These are phyloP conservation scores for Saccharomyces hybrid DNA, from an alignment of 1,139 yeast species.

Conservation along the genomic window DNA sequence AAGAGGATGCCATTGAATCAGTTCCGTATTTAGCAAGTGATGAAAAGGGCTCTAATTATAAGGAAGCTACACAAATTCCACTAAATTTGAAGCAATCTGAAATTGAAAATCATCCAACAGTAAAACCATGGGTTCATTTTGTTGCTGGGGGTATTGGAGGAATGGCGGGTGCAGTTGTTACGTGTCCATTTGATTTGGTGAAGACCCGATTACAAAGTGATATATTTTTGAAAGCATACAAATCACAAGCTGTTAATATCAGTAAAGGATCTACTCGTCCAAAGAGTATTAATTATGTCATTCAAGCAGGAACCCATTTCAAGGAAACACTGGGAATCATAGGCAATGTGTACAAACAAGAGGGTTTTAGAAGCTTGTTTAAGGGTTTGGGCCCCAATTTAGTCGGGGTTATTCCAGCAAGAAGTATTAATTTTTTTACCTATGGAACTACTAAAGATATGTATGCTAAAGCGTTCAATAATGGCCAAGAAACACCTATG, in stretches of 20 bases:
- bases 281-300: constrained; percentile 26
- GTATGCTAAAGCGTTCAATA: constrained; percentile 54
- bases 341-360: constrained; percentile 57
- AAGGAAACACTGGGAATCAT: constrained; percentile 75
- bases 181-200: constrained; percentile 94
- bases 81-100: constrained; percentile 8
- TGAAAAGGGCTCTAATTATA: constrained; percentile 41
- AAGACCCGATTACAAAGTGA: constrained; percentile 93
- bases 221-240: constrained; percentile 36
- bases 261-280: constrained; percentile 5
- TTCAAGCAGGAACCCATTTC: constrained; percentile 59
- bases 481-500: constrained; percentile 75
- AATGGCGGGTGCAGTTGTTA: constrained; percentile 91
- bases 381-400: constrained; percentile 94
- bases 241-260: constrained; percentile 16
- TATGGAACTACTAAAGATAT: constrained; percentile 86
- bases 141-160: constrained; percentile 99
- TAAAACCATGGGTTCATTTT: constrained; percentile 89
- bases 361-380: constrained; percentile 81
- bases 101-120: constrained; percentile 26
- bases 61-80: constrained; percentile 18
- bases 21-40: constrained; percentile 62
- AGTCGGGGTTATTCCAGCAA: constrained; percentile 97
- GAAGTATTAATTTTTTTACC: constrained; percentile 93
- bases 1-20: constrained; percentile 51